Conservation (phyloP, 2,329 filamentous ascomycete genomes). For the Fusarium fracticaudum region DNA sequence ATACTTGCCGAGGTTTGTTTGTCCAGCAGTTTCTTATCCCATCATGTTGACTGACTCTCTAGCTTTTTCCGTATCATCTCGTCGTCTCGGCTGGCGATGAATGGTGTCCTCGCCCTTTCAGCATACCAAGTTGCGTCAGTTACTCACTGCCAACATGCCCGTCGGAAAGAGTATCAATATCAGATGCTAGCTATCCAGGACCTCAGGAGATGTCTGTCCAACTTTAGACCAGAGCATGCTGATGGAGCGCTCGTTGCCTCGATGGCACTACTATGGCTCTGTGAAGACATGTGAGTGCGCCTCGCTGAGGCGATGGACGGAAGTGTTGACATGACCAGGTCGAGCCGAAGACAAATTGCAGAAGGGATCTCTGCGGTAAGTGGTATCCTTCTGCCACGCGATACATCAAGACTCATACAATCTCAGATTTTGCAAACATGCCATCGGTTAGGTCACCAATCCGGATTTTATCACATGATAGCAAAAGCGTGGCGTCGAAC, state of each 20-base stretch:
- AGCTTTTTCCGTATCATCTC: constrained; percentile 22
- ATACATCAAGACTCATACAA: background rate
- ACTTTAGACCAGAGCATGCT: constrained; percentile 13
- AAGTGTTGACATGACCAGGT: constrained; percentile 1
- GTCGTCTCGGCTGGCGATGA: constrained; percentile 21
- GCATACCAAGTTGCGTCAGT: constrained; percentile 24
- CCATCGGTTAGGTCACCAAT: constrained; percentile 2
- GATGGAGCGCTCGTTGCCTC: constrained; percentile 24
- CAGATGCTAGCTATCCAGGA: constrained; percentile 28
- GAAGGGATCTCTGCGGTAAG: constrained; percentile 19
- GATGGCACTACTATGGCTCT: constrained; percentile 16
- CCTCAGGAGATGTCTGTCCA: constrained; percentile 1
- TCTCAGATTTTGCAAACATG: constrained; percentile 9
- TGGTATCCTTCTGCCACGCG: fast-evolving
- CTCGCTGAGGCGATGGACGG: too few species aligned
- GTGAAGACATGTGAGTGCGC: constrained; percentile 17
- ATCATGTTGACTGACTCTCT: background rate
- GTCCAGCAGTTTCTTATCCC: background rate
- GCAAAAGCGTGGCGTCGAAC: constrained; percentile 11
- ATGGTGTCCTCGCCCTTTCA: constrained; percentile 17
- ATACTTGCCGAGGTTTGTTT: constrained; percentile 18
- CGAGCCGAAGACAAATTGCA: constrained; percentile 15
- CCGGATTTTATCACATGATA: constrained; percentile 9
- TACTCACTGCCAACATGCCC: constrained; percentile 16
- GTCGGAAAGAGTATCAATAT: constrained; percentile 24